Base-by-base conservation (phyloP, 108 stramenopile species). In the Skeletonema menzelii region DNA sequence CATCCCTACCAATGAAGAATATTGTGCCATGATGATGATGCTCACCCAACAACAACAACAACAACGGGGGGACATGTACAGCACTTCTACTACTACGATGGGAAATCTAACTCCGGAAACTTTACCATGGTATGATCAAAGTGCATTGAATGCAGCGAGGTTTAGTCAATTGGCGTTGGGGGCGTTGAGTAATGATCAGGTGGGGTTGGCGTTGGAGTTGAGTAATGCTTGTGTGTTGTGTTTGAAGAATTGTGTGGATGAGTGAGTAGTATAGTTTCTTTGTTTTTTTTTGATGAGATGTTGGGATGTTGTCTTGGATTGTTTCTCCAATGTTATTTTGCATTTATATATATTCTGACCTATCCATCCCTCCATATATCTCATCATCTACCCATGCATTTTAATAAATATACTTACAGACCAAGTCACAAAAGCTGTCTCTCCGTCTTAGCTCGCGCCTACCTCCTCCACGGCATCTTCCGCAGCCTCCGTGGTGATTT, bases 161-260 rank as follows among this genome's bases (percentile, higher is more conserved):
- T 95, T 95, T 78, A 86, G 90, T 11, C 90, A 95, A 72, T 73
- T 95, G 30, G 89, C 91, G 7, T 56, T 95, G 55, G 94, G 94
- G 34, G 94, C 94, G 19, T 57, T 91, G 57, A 90, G 89, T 24
- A 89, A 91, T 76, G 85, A 90, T 58, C 90, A 95, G 68, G 61
- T 82, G 14, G 37, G 86, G 1, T 65, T 92, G 53, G 88, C 87
- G 2, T 79, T 95, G 85, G 94, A 92, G 67, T 68, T 95, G 53
- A 84, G 86, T 70, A 92, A 95, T 73, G 91, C 91, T 6, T 86
- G 86, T 22, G 90, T 92, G 6, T 79, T 89, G 70, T 91, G 91
- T 68, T 77, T 95, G 61, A 77, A 87, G 57, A 83, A 95, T 59
- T 91, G 87, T 30, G 82, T 84, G 1, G 79, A 84, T 3, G 76